phyloP scores from a whole-genome alignment of 345 rosid species.

The Gossypium mustelinum region DNA sequence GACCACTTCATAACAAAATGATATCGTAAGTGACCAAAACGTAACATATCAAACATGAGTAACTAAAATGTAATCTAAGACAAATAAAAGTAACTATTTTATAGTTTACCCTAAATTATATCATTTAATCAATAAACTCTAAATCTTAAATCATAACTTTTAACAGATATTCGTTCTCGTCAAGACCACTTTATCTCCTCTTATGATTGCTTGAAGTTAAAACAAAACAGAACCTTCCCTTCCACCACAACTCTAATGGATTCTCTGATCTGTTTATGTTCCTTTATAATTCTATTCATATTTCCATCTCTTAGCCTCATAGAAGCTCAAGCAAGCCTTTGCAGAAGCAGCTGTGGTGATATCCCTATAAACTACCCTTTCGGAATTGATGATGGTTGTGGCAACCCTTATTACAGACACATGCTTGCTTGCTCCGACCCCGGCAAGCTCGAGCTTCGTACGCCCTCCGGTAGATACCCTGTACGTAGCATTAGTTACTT shows the following conservation, averaged over 20 bases:
- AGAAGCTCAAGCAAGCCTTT: slow-evolving; percentile 42
- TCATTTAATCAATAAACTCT: too few species aligned
- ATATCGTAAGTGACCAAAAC: too few species aligned
- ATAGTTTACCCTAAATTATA: too few species aligned
- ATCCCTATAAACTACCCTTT: slow-evolving; percentile 72
- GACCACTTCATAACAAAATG: too few species aligned
- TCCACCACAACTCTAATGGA: not conserved
- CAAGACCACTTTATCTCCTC: not conserved
- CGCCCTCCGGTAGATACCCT: slow-evolving; percentile 78
- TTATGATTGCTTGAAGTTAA: not conserved
- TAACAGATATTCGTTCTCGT: not conserved
- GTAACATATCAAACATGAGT: too few species aligned
- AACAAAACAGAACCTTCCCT: not conserved
- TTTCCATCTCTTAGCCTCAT: slow-evolving; percentile 4
- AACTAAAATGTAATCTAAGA: too few species aligned
- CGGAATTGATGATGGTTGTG: slow-evolving; percentile 84
- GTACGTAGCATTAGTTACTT: slow-evolving; percentile 65
- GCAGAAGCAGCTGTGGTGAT: slow-evolving; percentile 62
- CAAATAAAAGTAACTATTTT: too few species aligned
- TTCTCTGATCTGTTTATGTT: not conserved
- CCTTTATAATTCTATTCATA: not conserved
- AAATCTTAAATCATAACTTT: not conserved
- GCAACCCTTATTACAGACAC: slow-evolving; percentile 79
- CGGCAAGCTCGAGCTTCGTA: slow-evolving; percentile 56
- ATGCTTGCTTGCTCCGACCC: slow-evolving; percentile 65